Evolutionary conservation across 2,329 filamentous ascomycete genomes (phyloP).

Genomic region (Arthroderma sp.): DNA sequence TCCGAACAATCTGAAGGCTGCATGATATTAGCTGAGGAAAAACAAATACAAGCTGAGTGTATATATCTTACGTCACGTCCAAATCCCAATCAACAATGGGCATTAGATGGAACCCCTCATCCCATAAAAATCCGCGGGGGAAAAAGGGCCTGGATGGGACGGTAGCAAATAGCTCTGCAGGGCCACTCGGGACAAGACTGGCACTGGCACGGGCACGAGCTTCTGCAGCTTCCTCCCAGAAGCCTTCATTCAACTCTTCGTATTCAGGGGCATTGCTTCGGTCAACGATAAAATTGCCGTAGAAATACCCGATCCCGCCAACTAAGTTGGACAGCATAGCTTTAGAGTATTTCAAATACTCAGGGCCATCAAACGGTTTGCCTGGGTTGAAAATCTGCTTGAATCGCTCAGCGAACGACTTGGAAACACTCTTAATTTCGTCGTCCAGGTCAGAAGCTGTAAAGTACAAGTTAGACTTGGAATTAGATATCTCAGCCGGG

Average conservation of each 20-base stretch:
- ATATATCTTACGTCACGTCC: conserved; percentile 49
- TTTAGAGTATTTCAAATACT: conserved; percentile 68
- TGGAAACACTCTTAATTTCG: conserved; percentile 52
- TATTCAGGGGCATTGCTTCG: conserved; percentile 86
- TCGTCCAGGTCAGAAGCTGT: conserved; percentile 51
- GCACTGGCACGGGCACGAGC: conserved; percentile 57
- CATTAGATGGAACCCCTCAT: conserved; percentile 90
- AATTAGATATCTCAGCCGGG: background rate
- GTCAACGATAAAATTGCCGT: conserved; percentile 77
- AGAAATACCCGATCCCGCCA: conserved; percentile 90
- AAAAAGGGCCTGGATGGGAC: conserved; percentile 93
- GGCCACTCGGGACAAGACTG: conserved; percentile 59
- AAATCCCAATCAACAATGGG: conserved; percentile 90
- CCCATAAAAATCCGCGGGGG: conserved; percentile 91
- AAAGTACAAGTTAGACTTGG: background rate
- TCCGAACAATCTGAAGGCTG: conserved; percentile 69
- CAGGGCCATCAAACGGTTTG: conserved; percentile 58
- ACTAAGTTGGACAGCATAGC: conserved; percentile 89
- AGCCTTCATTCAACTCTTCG: conserved; percentile 86
- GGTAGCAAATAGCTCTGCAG: conserved; percentile 78
- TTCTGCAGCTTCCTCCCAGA: conserved; percentile 83
- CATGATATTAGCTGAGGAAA: conserved; percentile 10
- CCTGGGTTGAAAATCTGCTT: conserved; percentile 57
- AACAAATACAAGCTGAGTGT: too few relatives aligned
- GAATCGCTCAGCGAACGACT: conserved; percentile 64